Percentiles rank a stretch among this genome's conserved stretches.
Conservation (phyloP, 2,329 filamentous ascomycete genomes). For the Trichoderma semiorbis region DNA sequence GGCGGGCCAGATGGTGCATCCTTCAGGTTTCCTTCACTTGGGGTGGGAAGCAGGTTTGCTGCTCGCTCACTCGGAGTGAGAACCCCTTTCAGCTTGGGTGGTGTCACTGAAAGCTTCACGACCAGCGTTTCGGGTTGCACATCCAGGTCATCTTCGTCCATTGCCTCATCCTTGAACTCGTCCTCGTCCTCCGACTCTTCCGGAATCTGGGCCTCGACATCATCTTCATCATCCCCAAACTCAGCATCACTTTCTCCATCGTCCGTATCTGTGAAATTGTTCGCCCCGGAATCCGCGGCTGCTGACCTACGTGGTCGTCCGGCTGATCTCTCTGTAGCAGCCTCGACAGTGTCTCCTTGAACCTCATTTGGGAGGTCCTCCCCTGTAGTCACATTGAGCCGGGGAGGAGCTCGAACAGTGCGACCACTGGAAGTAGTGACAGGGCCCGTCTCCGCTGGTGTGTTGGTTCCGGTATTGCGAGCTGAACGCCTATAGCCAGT, state of each 20-base stretch:
- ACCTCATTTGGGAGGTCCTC: constrained; percentile 47
- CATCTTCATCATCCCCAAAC: constrained; percentile 70
- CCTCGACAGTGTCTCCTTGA: constrained; percentile 43
- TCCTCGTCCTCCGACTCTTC: constrained; percentile 60
- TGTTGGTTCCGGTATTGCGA: constrained; percentile 70
- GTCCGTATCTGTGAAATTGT: constrained; percentile 54
- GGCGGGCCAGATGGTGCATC: constrained; percentile 26
- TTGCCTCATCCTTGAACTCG: constrained; percentile 54
- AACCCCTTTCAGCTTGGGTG: constrained; percentile 36
- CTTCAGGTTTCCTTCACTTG: constrained; percentile 20
- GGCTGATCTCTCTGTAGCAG: constrained; percentile 39
- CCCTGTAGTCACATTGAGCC: constrained; percentile 60
- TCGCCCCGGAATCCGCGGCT: constrained; percentile 45
- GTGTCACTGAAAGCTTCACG: constrained; percentile 64
- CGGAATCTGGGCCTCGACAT: constrained; percentile 64
- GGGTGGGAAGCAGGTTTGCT: constrained; percentile 24
- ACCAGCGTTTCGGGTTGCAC: constrained; percentile 60
- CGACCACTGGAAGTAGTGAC: constrained; percentile 81
- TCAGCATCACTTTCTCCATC: constrained; percentile 71
- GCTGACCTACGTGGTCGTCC: constrained; percentile 52
- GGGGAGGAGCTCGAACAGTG: constrained; percentile 68
- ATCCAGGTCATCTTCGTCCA: constrained; percentile 52
- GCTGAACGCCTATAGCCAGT: constrained; percentile 61
- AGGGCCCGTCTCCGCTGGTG: constrained; percentile 64
- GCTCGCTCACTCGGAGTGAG: constrained; percentile 26